Conservation (phyloP, 768 basidiomycete species). For the Rhodotorula graminis region DNA sequence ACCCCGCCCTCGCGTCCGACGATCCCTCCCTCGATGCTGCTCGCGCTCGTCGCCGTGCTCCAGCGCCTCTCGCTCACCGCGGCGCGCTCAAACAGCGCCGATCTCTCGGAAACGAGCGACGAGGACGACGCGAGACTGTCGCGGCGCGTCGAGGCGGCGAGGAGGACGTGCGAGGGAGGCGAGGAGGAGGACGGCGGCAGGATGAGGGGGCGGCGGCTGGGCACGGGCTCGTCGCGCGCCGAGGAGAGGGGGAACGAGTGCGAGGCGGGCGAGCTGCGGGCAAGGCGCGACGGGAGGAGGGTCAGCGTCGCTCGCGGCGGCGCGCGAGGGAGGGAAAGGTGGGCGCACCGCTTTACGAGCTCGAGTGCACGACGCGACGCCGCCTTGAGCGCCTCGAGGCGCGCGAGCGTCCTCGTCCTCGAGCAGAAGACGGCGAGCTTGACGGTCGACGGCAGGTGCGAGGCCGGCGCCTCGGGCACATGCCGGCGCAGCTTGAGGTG, state of each 20-base stretch:
- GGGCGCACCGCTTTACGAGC: not conserved
- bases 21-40: too few relatives aligned
- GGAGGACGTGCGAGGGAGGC: not conserved
- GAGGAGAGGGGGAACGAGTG: not conserved
- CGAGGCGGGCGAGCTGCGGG: not conserved
- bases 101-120: not conserved
- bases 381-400: not conserved
- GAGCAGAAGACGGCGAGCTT: not conserved
- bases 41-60: not conserved
- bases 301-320: too few relatives aligned
- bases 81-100: not conserved
- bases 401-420: not conserved
- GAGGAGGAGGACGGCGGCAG: not conserved
- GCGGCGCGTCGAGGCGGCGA: not conserved
- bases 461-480: too few relatives aligned
- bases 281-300: too few relatives aligned
- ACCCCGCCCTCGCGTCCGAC: too few relatives aligned
- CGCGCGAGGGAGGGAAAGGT: not conserved
- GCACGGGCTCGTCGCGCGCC: not conserved
- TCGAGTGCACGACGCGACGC: too few relatives aligned
- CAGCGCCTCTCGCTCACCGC: too few relatives aligned
- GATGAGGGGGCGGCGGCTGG: not conserved
- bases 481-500: not conserved
- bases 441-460: not conserved
- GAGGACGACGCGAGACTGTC: not conserved